Evolutionary conservation across 169 alveolate species (phyloP).

Genomic region (Fabrea salina): DNA sequence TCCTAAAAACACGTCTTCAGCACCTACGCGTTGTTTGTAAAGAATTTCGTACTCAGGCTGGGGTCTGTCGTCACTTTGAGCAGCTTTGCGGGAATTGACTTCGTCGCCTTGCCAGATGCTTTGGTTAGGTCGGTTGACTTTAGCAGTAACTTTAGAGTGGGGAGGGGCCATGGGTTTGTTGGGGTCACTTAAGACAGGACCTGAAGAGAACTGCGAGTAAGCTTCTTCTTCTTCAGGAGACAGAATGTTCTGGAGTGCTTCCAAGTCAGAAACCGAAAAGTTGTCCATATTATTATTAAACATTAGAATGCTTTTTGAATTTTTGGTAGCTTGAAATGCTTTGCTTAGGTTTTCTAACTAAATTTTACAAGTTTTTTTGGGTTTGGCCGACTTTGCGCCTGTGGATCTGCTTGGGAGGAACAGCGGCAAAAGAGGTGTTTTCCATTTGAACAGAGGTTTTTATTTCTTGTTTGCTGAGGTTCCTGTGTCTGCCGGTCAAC

Average conservation of each 20-base stretch:
- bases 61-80: constrained; percentile 58
- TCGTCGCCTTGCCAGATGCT: constrained; percentile 73
- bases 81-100: constrained; percentile 46
- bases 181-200: background rate
- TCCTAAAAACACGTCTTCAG: constrained; percentile 73
- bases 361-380: too few species aligned
- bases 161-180: constrained; percentile 29
- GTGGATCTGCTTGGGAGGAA: too few species aligned
- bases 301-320: too few species aligned
- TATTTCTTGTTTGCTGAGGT: background rate
- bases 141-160: constrained; percentile 1
- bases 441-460: background rate
- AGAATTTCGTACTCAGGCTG: constrained; percentile 66
- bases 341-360: too few species aligned
- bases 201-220: background rate
- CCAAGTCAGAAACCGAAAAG: background rate
- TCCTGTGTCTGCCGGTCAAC: background rate
- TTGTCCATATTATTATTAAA: too few species aligned
- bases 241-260: background rate
- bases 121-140: constrained; percentile 29
- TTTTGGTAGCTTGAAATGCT: too few species aligned
- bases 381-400: too few species aligned
- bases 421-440: too few species aligned
- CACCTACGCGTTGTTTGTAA: constrained; percentile 59
- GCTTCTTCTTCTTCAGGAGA: constrained; percentile 14